Evolutionary conservation across 75 land plant genomes (phyloP).

Genomic region (Sequoiadendron giganteum): DNA sequence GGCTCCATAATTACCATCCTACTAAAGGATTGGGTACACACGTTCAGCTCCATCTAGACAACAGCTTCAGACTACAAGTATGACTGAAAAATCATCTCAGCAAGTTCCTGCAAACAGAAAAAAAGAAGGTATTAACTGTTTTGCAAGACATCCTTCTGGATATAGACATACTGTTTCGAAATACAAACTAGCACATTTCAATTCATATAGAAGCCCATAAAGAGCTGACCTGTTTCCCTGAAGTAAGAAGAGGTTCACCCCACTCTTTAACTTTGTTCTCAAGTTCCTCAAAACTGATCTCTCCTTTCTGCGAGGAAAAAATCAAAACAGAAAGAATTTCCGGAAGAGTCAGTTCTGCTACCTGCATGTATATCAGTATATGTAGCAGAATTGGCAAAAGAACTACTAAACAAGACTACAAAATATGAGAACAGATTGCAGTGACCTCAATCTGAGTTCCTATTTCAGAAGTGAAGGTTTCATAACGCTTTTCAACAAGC

Average conservation of each 20-base stretch:
- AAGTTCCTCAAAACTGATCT: conserved; percentile 75
- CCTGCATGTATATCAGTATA: not conserved
- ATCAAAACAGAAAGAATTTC: not conserved
- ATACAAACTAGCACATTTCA: not conserved
- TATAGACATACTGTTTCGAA: not conserved
- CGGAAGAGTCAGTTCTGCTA: not conserved
- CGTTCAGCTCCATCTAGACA: not conserved
- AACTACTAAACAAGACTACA: not conserved
- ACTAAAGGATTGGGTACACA: not conserved
- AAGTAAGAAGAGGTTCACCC: conserved; percentile 80
- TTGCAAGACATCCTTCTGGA: not conserved
- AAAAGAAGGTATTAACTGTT: conserved; percentile 2
- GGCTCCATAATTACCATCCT: not conserved
- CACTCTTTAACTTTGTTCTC: conserved; percentile 82
- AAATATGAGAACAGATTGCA: not conserved
- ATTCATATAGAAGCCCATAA: not conserved
- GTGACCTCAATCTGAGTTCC: conserved; percentile 81
- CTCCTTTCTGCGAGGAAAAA: conserved; percentile 59
- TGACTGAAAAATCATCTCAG: conserved; percentile 91
- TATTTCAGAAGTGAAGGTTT: conserved; percentile 71
- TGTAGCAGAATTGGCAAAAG: not conserved
- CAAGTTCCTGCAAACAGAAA: conserved; percentile 71
- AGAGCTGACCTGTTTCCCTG: conserved; percentile 81
- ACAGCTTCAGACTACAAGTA: conserved; percentile 16
- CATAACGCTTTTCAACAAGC: conserved; percentile 81